Evolutionary conservation across 2,329 filamentous ascomycete species (phyloP), one percentile per base, ranked within the genome.

Genomic region (Hypoxylon sp.): DNA sequence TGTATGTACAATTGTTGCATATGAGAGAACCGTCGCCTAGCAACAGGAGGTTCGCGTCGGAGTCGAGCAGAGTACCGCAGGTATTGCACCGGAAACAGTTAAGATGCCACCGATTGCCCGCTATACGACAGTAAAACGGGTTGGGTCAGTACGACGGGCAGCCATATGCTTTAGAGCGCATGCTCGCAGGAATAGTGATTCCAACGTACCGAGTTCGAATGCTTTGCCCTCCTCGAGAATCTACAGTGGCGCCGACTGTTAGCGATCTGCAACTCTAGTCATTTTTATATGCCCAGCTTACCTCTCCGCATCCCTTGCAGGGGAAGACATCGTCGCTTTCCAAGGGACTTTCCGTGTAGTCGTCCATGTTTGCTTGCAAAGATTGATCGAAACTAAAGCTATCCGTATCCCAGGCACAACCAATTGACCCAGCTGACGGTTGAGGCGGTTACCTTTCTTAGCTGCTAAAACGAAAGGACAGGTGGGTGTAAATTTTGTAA

Each of bases 1-100:
- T 97, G 76, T 99, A 99, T 50, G 95, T 98, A 80, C 95, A 99
- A 77, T 97, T 97, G 80, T 97, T 98, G 83, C 95, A 99, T 69
- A 99, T 98, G 66, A 99, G 86, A 15, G 94, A 98, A 65, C 95
- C 95, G 78, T 99, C 95, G 74, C 95, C 95, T 63, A 99, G 90
- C 21, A 99, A 89, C 48, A 99, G 88, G 46, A 99, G 88, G 77
- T 98, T 98, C 69, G 95, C 95, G 73, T 99, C 94, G 61, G 95
- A 98, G 79, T 99, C 95, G 78, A 99, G 92, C 55, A 97, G 87
- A 59, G 93, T 97, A 71, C 88, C 87, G 81, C 94, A 99, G 53
- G 91, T 96, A 75, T 97, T 95, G 83, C 94, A 98, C 73, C 93
- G 90, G 79, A 99, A 99, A 81, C 95, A 99, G 79, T 97, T 91